A percentile compares a stretch with the other conserved stretches of the same genome.
Evolutionary conservation across 352 stramenopile species (phyloP).

Genomic region (Globisporangium heterothallicum): DNA sequence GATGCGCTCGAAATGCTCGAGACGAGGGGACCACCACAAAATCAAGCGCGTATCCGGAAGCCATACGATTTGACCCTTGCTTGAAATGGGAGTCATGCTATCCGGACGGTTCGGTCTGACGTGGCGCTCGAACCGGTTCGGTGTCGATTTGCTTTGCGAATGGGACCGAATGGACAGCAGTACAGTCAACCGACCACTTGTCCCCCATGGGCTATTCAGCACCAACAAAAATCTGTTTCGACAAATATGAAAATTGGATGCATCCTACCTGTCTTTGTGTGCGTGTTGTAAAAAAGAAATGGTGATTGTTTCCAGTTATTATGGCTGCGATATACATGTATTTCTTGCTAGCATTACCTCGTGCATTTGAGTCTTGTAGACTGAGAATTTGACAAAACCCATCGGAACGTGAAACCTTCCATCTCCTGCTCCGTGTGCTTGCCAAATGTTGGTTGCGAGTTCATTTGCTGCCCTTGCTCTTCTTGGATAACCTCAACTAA

Average conservation of each 20-base stretch:
- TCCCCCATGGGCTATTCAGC: constrained; percentile 1
- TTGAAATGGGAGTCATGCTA: constrained; percentile 1
- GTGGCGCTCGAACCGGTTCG: background rate
- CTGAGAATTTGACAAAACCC: background rate
- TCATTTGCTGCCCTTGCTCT: too few relatives aligned
- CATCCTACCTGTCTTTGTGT: too few relatives aligned
- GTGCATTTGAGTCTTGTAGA: background rate
- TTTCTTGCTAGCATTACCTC: background rate
- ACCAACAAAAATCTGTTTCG: background rate
- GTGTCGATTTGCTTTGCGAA: too few relatives aligned
- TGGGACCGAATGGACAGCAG: background rate
- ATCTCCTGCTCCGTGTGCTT: background rate
- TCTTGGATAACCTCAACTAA: too few relatives aligned
- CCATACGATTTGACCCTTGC: constrained; percentile 1
- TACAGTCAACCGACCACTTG: constrained; percentile 2
- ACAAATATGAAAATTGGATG: background rate
- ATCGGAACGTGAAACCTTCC: background rate
- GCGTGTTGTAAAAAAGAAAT: background rate
- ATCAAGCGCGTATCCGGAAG: constrained; percentile 4
- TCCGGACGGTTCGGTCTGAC: constrained; percentile 18
- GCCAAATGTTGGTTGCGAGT: too few relatives aligned
- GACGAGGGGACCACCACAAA: constrained; percentile 35
- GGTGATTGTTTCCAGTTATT: background rate
- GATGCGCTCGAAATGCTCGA: constrained; percentile 7
- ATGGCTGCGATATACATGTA: constrained; percentile 6